Base-by-base conservation (phyloP, 2,329 filamentous ascomycete species). In the Didymella pinodella region DNA sequence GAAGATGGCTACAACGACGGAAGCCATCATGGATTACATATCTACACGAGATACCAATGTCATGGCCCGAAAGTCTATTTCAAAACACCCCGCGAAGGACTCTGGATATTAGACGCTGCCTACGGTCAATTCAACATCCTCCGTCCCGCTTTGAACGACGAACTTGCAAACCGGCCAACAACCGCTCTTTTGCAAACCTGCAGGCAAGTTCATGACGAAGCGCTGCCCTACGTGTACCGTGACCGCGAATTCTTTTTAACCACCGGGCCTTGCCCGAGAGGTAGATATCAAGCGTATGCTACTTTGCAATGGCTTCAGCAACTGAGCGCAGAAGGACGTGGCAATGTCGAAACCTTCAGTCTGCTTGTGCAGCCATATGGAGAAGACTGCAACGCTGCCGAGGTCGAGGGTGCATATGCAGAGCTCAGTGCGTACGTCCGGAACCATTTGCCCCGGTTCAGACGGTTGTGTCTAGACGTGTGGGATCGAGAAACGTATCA, bases 241-340 rank as follows among this genome's bases (percentile, higher is more conserved):
- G 60, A 53, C 5, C 60, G 67, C 8, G 72, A 67, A 29, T 70
- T 76, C 20, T 57, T 71, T 8, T 65, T 75, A 26, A 47, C 74
- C 0, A 70, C 68, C 7, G 71, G 72, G 0, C 70, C 70, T 1
- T 75, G 71, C 52, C 70, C 73, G 1, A 62, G 74, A 18, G 74
- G 74, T 16, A 62, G 73, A n/a, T 76, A 75, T 38, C 72, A 75
- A 44, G 66, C 71, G 3, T 71, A 73, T 46, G 73, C 70, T n/a
- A 72, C 73, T 0, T 61, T 63, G 10, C 58, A 47, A 0, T 75
- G 67, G 60, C 62, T 76, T n/a, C 51, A 65, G 4, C 55, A 56
- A 1, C 51, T 72, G 11, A 57, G 44, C 29, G n/a, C 48, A 7
- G 32, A 48, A 10, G 69, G 66, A 26, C 62, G 68, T 12, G n/a